Base-by-base conservation (phyloP, 1,284 basidiomycete species). In the Salmacisia buchloeana region DNA sequence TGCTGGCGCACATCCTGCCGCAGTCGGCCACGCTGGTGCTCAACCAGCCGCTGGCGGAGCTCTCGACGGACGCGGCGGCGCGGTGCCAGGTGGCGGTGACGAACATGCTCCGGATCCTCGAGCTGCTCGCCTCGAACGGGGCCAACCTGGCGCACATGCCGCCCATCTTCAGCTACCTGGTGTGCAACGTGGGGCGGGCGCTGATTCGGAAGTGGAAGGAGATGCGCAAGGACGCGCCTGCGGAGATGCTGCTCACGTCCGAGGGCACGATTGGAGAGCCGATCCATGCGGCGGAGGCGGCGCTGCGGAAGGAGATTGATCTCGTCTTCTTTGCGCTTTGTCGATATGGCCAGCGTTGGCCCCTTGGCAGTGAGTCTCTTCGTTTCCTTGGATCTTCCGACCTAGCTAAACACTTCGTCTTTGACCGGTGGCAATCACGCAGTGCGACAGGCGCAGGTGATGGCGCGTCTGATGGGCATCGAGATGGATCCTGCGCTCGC, bases 251-350 rank as follows among this genome's bases (percentile, higher is more conserved):
- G 25, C 27, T 54, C 25, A 54, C 49, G 25, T 9, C 10, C 9
- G 49, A 54, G 25, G 49, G 49, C 9, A 4, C 12, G 2, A 15
- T 54, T 9, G 49, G 49, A 29, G 27, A 29, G 49, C 49, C 49
- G 23, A 4, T 54, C 25, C 49, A 54, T 33, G 49, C 49, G 27
- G 49, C 49, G 10, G 60, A 65, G 52, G 33, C 31, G 29, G 58
- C 10, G 6, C 18, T 61, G 13, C 33, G 43, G 4, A 61, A 56
- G 38, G 62, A 63, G 35, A 60, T 63, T 43, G 62, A 66, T 62
- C 41, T 63, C 10, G 43, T 63, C 18, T 59, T 63, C 43, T 46
- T 33, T 36, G 52, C 36, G 27, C 58, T 64, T n/a, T 64, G 63
- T 46, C 43, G 34, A n/a, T 60, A 60, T 35, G 63, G 63, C 21